phyloP scores from a whole-genome alignment of 495 filamentous ascomycete species.

The Daldinia vernicosa region DNA sequence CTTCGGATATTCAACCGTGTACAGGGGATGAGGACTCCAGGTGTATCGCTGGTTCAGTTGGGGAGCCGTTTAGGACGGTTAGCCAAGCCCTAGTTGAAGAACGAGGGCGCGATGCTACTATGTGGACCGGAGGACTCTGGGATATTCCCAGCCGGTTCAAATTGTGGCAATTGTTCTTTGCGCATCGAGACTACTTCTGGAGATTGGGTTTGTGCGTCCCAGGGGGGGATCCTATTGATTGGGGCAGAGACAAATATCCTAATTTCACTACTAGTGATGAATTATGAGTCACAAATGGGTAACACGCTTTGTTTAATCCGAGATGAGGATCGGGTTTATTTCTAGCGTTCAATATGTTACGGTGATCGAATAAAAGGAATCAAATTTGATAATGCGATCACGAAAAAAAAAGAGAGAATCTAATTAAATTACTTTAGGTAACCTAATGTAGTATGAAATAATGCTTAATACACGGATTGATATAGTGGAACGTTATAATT shows the following conservation, averaged over 20 bases:
- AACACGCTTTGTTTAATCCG: not conserved
- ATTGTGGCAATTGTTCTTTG: conserved; percentile 91
- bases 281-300: conserved; percentile 35
- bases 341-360: conserved; percentile 11
- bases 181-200: conserved; percentile 98
- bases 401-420: not conserved
- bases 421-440: not conserved
- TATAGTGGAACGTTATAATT: too few relatives aligned
- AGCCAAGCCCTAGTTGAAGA: conserved; percentile 28
- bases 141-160: conserved; percentile 70
- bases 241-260: conserved; percentile 61
- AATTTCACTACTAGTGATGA: conserved; percentile 39
- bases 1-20: conserved; percentile 75
- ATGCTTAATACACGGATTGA: conserved; percentile 3
- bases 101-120: conserved; percentile 31
- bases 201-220: conserved; percentile 89
- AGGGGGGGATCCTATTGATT: conserved; percentile 76
- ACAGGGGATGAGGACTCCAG: conserved; percentile 71
- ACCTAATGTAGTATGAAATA: not conserved
- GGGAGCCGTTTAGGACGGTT: conserved; percentile 39
- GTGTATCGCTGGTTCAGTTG: conserved; percentile 72
- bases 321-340: conserved; percentile 7
- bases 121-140: conserved; percentile 28
- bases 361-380: conserved; percentile 2
- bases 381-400: conserved; percentile 12